Conservation (phyloP, 208 protist species). For the Trypanosomatidae sp. region DNA sequence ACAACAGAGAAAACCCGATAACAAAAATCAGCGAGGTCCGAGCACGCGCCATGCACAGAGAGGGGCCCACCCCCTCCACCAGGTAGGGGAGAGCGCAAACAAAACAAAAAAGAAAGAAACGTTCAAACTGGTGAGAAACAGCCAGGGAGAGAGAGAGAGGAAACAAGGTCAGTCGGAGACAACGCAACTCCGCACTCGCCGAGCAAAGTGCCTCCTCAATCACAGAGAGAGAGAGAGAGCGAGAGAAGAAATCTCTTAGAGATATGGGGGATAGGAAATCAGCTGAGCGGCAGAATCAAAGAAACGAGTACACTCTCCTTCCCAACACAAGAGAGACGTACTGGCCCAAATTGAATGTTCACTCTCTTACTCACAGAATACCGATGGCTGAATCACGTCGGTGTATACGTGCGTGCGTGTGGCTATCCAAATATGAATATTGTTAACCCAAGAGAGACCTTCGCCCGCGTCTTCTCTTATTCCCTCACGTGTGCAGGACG, state of each 20-base stretch:
- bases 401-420: not conserved
- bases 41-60: not conserved
- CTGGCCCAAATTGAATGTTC: not conserved
- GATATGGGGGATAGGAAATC: not conserved
- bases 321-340: not conserved
- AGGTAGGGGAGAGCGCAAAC: too few relatives aligned
- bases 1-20: not conserved
- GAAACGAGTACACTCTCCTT: not conserved
- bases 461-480: slow-evolving; percentile 6
- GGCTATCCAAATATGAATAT: not conserved
- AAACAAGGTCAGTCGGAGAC: not conserved
- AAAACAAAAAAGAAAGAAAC: not conserved
- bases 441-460: not conserved
- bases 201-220: slow-evolving; percentile 13
- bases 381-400: not conserved
- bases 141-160: not conserved
- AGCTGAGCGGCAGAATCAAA: not conserved
- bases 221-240: slow-evolving; percentile 56
- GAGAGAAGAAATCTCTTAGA: slow-evolving; percentile 58
- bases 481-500: not conserved
- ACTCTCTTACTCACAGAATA: not conserved
- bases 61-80: not conserved
- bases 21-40: not conserved
- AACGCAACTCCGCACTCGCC: not conserved
- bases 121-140: not conserved